A percentile compares a stretch with the other conserved stretches of the same genome.
phyloP scores from a whole-genome alignment of 2,329 filamentous ascomycete species.

The Paecilomyces dactylethromorphus region DNA sequence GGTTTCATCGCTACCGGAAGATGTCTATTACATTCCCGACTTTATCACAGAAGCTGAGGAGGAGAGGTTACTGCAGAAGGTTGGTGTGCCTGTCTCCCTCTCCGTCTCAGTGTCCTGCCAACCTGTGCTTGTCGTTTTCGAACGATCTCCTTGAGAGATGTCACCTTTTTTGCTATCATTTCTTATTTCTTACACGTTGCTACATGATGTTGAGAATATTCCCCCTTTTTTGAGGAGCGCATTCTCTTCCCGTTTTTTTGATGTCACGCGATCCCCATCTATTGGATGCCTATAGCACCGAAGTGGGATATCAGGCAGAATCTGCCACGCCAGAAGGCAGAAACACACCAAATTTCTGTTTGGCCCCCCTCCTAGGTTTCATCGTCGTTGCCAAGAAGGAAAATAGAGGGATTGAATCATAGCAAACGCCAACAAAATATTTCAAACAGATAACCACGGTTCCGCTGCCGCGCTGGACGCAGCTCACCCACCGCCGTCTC shows the following conservation, averaged over 20 bases:
- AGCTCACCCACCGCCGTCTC: constrained; percentile 79
- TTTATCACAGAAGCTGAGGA: constrained; percentile 79
- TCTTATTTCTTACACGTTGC: too few relatives aligned
- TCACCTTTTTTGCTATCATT: too few relatives aligned
- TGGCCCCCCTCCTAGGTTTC: background rate
- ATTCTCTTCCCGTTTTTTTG: background rate
- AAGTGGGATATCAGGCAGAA: background rate
- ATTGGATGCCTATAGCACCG: background rate
- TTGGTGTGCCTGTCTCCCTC: constrained; percentile 23
- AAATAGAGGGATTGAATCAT: too few relatives aligned
- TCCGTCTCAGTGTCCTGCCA: background rate
- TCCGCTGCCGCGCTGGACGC: constrained; percentile 75
- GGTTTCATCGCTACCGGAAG: constrained; percentile 25
- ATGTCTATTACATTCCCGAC: constrained; percentile 76
- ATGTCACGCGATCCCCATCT: background rate
- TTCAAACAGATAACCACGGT: constrained; percentile 48
- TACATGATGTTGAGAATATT: background rate
- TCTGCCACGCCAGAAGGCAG: too few relatives aligned
- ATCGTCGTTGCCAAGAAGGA: background rate
- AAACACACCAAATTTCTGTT: background rate
- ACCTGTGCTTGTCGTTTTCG: background rate
- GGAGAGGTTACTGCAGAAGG: constrained; percentile 62
- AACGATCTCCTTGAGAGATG: too few relatives aligned
- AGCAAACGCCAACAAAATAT: background rate
- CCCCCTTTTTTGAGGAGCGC: background rate